Percentiles rank a stretch among this genome's conserved stretches.
Conservation (phyloP, 2,329 filamentous ascomycete species). For the Leptographium galeiforme region DNA sequence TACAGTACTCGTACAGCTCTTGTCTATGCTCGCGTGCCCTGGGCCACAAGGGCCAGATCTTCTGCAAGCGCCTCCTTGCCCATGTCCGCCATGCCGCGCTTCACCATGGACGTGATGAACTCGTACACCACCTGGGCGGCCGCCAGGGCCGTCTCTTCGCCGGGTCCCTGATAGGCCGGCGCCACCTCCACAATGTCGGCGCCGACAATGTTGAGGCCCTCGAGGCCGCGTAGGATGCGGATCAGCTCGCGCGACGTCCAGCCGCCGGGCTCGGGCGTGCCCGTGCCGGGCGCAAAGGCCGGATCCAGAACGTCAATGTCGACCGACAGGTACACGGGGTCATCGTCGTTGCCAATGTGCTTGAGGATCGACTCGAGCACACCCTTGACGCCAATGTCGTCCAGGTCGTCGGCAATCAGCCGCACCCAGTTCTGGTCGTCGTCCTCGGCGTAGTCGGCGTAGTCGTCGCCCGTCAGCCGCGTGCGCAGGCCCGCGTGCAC, state of each 20-base stretch:
- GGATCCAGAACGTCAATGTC: slow-evolving; percentile 25
- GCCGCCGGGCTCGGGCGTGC: slow-evolving; percentile 79
- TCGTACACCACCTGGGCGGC: slow-evolving; percentile 78
- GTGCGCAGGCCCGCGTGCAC: slow-evolving; percentile 79
- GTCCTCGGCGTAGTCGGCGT: slow-evolving; percentile 58
- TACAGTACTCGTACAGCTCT: background rate
- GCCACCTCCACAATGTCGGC: slow-evolving; percentile 85
- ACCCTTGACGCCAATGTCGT: slow-evolving; percentile 64
- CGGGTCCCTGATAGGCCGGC: slow-evolving; percentile 68
- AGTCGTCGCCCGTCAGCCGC: slow-evolving; percentile 52
- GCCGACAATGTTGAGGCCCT: slow-evolving; percentile 72
- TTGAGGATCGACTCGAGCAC: slow-evolving; percentile 58
- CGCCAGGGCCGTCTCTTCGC: slow-evolving; percentile 70
- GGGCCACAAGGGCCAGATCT: slow-evolving; percentile 15
- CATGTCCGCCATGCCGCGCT: slow-evolving; percentile 23
- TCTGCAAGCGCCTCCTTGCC: slow-evolving; percentile 16
- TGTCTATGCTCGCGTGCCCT: slow-evolving; percentile 9
- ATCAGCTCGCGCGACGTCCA: slow-evolving; percentile 88
- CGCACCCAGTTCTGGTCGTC: slow-evolving; percentile 64
- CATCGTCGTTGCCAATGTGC: slow-evolving; percentile 56
- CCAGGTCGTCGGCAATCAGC: slow-evolving; percentile 75
- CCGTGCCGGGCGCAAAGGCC: slow-evolving; percentile 38
- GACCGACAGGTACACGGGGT: slow-evolving; percentile 43
- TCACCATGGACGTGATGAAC: slow-evolving; percentile 63
- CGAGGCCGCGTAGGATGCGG: slow-evolving; percentile 66